These are phyloP conservation scores for Schizonepeta tenuifolia DNA, from an alignment of 257 asterid species.

Conservation along the genomic window DNA sequence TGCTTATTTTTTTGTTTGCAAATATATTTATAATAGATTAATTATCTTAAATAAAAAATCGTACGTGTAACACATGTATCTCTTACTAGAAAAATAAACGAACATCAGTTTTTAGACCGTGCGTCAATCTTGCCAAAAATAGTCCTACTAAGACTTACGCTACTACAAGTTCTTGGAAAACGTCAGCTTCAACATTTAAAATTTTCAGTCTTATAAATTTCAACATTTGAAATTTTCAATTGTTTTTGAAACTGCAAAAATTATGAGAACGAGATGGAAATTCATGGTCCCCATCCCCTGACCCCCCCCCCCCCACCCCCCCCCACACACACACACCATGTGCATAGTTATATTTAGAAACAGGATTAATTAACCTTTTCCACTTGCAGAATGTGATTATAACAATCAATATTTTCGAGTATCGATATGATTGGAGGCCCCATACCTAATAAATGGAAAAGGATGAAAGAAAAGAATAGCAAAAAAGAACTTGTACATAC, in stretches of 20 bases:
- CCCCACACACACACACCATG: too few relatives aligned
- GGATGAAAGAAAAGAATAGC: background rate
- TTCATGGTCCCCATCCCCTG: background rate
- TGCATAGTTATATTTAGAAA: slow-evolving; percentile 5
- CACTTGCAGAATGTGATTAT: slow-evolving; percentile 13
- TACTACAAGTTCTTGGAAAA: too few relatives aligned
- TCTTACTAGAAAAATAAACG: slow-evolving; percentile 7
- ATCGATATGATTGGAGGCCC: slow-evolving; percentile 12
- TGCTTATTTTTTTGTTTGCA: too few relatives aligned
- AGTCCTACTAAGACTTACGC: too few relatives aligned
- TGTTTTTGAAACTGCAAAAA: background rate
- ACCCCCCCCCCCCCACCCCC: slow-evolving; percentile 9
- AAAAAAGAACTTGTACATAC: background rate
- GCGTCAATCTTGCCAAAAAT: slow-evolving; percentile 5
- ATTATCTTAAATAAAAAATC: too few relatives aligned
- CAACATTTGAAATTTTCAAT: too few relatives aligned
- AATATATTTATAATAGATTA: too few relatives aligned
- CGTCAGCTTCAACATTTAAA: too few relatives aligned
- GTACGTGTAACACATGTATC: too few relatives aligned
- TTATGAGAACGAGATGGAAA: background rate
- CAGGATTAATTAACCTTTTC: background rate
- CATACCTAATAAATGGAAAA: background rate
- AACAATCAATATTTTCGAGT: background rate
- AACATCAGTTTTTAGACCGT: slow-evolving; percentile 3
- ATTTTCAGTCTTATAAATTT: too few relatives aligned